Evolutionary conservation across 257 asterid genomes (phyloP).

Genomic region (Jasminum sambac): DNA sequence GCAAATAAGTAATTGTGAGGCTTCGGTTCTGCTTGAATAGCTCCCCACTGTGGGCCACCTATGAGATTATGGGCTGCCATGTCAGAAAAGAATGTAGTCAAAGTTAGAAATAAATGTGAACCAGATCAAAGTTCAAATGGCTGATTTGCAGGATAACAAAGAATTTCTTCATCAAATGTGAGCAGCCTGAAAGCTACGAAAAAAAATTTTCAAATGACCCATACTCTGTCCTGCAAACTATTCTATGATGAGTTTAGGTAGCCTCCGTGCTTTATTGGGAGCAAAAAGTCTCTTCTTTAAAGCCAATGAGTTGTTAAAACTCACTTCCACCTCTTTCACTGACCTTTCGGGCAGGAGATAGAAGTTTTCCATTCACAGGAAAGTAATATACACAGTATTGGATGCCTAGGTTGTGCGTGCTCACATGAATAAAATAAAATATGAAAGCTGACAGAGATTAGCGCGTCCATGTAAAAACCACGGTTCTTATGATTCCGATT

Average conservation of each 20-base stretch:
- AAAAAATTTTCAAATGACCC: not conserved
- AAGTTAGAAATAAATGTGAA: too few relatives aligned
- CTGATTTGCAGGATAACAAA: not conserved
- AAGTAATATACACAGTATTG: not conserved
- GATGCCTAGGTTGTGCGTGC: not conserved
- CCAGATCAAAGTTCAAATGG: conserved; percentile 9
- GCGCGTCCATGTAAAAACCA: not conserved
- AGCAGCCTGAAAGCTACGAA: conserved; percentile 8
- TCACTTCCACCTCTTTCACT: not conserved
- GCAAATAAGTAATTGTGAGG: too few relatives aligned
- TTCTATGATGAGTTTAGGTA: not conserved
- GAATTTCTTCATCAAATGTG: not conserved
- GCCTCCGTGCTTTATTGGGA: too few relatives aligned
- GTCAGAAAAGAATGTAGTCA: too few relatives aligned
- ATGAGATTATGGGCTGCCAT: conserved; percentile 62
- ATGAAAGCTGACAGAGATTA: not conserved
- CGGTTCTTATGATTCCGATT: not conserved
- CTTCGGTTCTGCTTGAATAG: too few relatives aligned
- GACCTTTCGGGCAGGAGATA: not conserved
- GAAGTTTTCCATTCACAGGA: conserved; percentile 1
- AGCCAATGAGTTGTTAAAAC: too few relatives aligned
- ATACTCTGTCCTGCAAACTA: not conserved
- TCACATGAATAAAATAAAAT: not conserved
- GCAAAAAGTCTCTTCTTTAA: too few relatives aligned
- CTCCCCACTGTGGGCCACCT: conserved; percentile 91